Base-by-base conservation (phyloP, 441 rosid genomes). In the Geranium incanum region DNA sequence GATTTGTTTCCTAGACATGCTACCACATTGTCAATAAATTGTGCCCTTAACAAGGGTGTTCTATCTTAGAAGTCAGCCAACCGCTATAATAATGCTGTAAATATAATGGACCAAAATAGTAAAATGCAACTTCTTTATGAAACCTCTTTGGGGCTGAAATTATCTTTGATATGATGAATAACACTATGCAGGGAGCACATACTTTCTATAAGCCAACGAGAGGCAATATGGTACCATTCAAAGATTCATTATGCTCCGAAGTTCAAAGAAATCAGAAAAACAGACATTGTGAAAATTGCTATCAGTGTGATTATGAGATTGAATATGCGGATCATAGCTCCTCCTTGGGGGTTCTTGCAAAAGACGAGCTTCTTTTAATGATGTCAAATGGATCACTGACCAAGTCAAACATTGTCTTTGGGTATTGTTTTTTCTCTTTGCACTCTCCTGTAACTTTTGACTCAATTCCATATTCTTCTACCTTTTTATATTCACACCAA, bases 241-340 rank as follows among this genome's bases (percentile, higher is more conserved):
- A 71, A 62, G 93, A 93, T 66, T 75, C 79, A 1, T 62, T 87
- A 57, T 93, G 98, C 59, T 52, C 69, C 72, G 96, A 91, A 79
- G 80, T 93, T 39, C 95, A 91, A 62, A 84, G 73, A 79, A 84
- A 79, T 77, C 85, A 82, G 39, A 76, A 78, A 71, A 66, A 78
- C 41, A 78, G 75, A 71, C 76, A 78, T 74, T 82, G 87, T 81
- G 88, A 85, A 72, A 71, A 79, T 57, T 86, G 87, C 79, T 83
- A 83, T 69, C 98, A 93, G 75, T 94, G 97, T 77, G 98, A 94
- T 77, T 94, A 94, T 67, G 96, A 91, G 88, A 89, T 94, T 63
- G 93, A 88, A 52, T 94, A 94, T 76, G 98, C 97, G 23, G 98
- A 94, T 86, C 89, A 70, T 75, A 94, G 98, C 81, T 88, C 95